Evolutionary conservation across 148 eudicot genomes (phyloP), one percentile per base, ranked within the genome.

Genomic region (Simmondsia chinensis): DNA sequence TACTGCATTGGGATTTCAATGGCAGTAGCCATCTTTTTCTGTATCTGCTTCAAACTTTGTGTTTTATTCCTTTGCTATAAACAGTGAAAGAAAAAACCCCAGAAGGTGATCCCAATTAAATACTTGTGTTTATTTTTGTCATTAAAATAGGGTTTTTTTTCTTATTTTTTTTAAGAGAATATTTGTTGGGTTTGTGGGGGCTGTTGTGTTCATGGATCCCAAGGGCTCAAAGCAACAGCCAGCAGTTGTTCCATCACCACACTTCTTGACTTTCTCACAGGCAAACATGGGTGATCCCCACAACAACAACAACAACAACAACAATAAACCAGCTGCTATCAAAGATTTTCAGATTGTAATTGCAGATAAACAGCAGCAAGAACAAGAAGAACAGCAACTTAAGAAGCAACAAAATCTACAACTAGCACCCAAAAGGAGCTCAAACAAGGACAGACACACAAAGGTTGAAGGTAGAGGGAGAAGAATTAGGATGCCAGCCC

Each of bases 401-500:
- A 23, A 41, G 25, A 19, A 42, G 31, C 15, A 61, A 10, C 18
- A 56, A 8, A 60, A 74, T 12, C 66, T 50, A 21, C 68, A 56
- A 15, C 47, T 79, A 16, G 83, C 69, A 2, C 87, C 94, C 0
- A 83, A 83, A 32, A 51, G 83, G 12, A 67, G 34, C 30, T 67
- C 94, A 21, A 83, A 70, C 68, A 83, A 83, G 49, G 94, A 83
- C 49, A 47, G 94, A 4, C 94, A 83, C 58, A 83, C 78, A 0
- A 83, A 83, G 39, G 94, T 83, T 3, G 94, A 83, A 54, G 94
- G 94, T n/a, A 51, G 87, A 33, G 94, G 87, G 1, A 46, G 87
- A 30, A 65, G 94, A 55, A 79, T 83, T 14, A 46, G 94, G 57
- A 79, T 83, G 87, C 87, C 94, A 0, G 87, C 94, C 10, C 61